Evolutionary conservation across 2,329 filamentous ascomycete species (phyloP).

Genomic region (Trichoderma hamatum): DNA sequence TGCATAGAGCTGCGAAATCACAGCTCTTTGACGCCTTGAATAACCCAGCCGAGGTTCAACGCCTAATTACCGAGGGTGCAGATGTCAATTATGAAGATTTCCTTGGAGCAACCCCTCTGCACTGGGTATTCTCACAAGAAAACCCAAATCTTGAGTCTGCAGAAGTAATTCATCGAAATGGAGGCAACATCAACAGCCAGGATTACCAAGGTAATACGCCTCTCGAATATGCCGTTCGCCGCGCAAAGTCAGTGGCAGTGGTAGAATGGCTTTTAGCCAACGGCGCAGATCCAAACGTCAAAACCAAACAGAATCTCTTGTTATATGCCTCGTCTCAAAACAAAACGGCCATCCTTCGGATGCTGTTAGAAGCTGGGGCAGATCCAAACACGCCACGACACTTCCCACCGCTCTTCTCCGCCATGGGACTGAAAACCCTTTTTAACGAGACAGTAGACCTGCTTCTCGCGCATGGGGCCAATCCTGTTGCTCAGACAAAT

Average conservation of each 20-base stretch:
- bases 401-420: neutral
- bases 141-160: neutral
- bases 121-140: neutral
- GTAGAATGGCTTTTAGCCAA: neutral
- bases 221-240: neutral
- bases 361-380: neutral
- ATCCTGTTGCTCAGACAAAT: neutral
- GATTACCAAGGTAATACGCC: neutral
- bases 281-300: neutral
- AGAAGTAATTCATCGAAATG: neutral
- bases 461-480: neutral
- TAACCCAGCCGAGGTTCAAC: neutral
- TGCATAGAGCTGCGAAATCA: neutral
- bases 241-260: neutral
- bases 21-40: neutral
- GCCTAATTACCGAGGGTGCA: neutral
- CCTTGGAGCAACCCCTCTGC: neutral
- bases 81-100: neutral
- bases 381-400: neutral
- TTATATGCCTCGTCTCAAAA: neutral
- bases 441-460: neutral
- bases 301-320: neutral
- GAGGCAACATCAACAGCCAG: neutral
- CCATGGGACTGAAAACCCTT: neutral
- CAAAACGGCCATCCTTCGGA: neutral